Base-by-base conservation (phyloP, 495 filamentous ascomycete species). In the Trichocladium antarcticum region DNA sequence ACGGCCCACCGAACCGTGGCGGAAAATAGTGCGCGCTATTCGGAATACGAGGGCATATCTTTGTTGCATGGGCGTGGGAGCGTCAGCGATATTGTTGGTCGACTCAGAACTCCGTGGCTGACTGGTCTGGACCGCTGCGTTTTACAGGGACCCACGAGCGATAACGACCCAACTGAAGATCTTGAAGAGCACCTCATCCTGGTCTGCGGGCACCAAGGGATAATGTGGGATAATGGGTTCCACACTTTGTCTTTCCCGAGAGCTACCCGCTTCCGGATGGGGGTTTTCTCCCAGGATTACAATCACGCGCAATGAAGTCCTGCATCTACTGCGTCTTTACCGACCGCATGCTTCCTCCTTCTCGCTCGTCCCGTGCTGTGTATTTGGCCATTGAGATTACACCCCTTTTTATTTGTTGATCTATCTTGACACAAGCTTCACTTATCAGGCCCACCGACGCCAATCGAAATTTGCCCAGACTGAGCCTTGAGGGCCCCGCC, bases 1-100 rank as follows among this genome's bases (percentile, higher is more conserved):
- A 39, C 10, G 49, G 49, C 29, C 49, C 49, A 51, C 49, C 41
- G 10, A 15, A 17, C n/a, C n/a, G 49, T 51, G 49, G 49, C 49
- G 49, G 41, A 12, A 11, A 9, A 34, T n/a, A 43, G 32, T 50
- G 22, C 36, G 27, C 24, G 2, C 19, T 10, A 8, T 10, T 4
- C 5, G 12, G 20, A 19, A 44, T 42, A 36, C 38, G 28, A 50
- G 15, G 1, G 27, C 11, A 10, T 28, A 5, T 20, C 1, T 14
- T 19, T 24, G n/a, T n/a, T n/a, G 24, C 24, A 17, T 40, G 27
- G 14, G 45, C 15, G 14, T 8, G 21, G 6, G 24, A 24, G 24
- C 34, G 15, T 22, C 6, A 6, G 5, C 21, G 27, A 7, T 9
- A 7, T 14, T 11, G 24, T 24, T n/a, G n/a, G n/a, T n/a, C 27